Percentiles rank a stretch among this genome's conserved stretches.
phyloP scores from a whole-genome alignment of 73 alveolate species.

The Stentor roeselii region DNA sequence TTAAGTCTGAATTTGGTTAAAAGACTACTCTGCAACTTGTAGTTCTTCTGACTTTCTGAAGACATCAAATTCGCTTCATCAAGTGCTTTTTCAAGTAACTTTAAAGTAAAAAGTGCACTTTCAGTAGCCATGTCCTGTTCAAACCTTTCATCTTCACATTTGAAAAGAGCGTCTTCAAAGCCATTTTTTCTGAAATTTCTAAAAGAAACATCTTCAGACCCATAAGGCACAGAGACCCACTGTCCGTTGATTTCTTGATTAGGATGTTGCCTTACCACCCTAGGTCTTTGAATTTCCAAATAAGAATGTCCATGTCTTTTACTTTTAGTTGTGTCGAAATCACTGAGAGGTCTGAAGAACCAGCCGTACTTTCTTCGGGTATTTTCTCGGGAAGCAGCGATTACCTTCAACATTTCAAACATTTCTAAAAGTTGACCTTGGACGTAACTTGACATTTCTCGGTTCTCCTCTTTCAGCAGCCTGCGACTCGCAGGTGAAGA shows the following conservation, averaged over 20 bases:
- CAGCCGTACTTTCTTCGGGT: conserved; percentile 11
- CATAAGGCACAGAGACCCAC: conserved; percentile 31
- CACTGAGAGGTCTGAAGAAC: conserved; percentile 14
- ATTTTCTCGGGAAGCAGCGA: neutral
- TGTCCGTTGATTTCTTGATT: neutral
- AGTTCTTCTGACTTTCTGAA: neutral
- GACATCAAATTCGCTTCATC: neutral
- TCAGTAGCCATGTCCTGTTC: conserved; percentile 47
- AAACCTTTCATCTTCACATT: conserved; percentile 61
- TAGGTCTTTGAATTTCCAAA: conserved; percentile 22
- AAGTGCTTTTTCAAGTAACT: neutral
- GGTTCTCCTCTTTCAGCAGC: conserved; percentile 2
- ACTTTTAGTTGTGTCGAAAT: conserved; percentile 5
- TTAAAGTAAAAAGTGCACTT: neutral
- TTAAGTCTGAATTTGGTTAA: neutral
- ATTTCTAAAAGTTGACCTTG: neutral
- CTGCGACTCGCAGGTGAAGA: neutral
- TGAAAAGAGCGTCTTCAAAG: conserved; percentile 52
- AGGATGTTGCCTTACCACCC: neutral
- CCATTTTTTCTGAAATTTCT: conserved; percentile 47
- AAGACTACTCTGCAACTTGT: neutral
- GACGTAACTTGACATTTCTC: neutral
- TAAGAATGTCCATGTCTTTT: conserved; percentile 23
- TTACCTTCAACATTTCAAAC: conserved; percentile 1
- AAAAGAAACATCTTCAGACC: conserved; percentile 55